These are phyloP conservation scores for Breviolum minutum DNA, from an alignment of 73 alveolate genomes.

Conservation along the genomic window DNA sequence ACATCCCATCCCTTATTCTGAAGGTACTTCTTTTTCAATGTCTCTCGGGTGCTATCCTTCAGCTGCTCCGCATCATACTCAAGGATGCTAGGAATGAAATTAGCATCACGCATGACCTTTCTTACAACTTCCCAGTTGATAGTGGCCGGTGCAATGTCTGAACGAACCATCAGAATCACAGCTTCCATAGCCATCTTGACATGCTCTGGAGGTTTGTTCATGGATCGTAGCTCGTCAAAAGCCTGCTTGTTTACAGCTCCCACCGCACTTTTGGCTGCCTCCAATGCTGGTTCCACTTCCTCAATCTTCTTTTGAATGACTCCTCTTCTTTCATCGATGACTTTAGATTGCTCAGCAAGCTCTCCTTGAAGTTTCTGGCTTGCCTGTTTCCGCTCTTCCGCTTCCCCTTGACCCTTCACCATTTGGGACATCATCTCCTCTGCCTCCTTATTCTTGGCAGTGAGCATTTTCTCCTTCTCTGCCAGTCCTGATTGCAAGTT, in stretches of 20 bases:
- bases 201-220: slow-evolving; percentile 98
- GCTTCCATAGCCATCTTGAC: slow-evolving; percentile 98
- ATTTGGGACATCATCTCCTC: slow-evolving; percentile 98
- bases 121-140: slow-evolving; percentile 87
- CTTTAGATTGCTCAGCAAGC: slow-evolving; percentile 97
- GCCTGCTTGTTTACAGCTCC: slow-evolving; percentile 97
- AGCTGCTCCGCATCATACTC: slow-evolving; percentile 96
- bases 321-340: slow-evolving; percentile 96
- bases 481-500: slow-evolving; percentile 98
- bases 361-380: slow-evolving; percentile 95
- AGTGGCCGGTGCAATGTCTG: slow-evolving; percentile 91
- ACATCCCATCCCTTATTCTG: slow-evolving; percentile 98
- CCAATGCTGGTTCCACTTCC: slow-evolving; percentile 99
- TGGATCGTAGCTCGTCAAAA: slow-evolving; percentile 98
- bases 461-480: slow-evolving; percentile 98
- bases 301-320: slow-evolving; percentile 97
- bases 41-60: slow-evolving; percentile 78
- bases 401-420: slow-evolving; percentile 98
- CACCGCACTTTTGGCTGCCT: slow-evolving; percentile 98
- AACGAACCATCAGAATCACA: slow-evolving; percentile 97
- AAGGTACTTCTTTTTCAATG: slow-evolving; percentile 88
- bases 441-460: slow-evolving; percentile 98
- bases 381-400: slow-evolving; percentile 97
- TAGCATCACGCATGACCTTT: slow-evolving; percentile 97
- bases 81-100: slow-evolving; percentile 98